Percentiles rank a stretch among this genome's conserved stretches.
These are phyloP conservation scores for Bretziella fagacearum DNA, from an alignment of 2,329 filamentous ascomycete species.

Conservation along the genomic window DNA sequence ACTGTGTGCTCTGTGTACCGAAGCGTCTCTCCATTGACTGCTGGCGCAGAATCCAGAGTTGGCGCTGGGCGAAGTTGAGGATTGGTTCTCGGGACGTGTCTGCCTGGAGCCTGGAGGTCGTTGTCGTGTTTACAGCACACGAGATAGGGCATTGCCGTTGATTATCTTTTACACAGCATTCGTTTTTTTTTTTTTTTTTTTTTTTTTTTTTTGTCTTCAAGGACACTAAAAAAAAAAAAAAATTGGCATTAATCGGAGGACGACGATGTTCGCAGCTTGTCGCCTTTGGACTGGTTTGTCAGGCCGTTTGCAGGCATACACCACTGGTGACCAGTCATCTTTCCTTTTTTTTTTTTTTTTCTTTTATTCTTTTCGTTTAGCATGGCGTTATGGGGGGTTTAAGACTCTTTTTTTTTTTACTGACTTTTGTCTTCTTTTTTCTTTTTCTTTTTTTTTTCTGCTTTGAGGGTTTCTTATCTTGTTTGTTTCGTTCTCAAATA, in stretches of 20 bases:
- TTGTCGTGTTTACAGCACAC: neutral
- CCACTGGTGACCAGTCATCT: neutral
- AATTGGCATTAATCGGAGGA: neutral
- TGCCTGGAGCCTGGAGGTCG: neutral
- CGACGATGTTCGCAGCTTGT: neutral
- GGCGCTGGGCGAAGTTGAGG: neutral
- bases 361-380: slow-evolving; percentile 9
- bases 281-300: neutral
- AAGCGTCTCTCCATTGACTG: too few species aligned
- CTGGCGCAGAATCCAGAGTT: too few species aligned
- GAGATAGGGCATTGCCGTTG: neutral
- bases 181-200: neutral
- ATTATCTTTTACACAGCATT: neutral
- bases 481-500: too few species aligned
- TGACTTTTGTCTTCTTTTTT: slow-evolving; percentile 14
- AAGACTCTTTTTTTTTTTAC: slow-evolving; percentile 3
- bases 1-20: too few species aligned
- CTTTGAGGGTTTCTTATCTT: too few species aligned
- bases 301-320: neutral
- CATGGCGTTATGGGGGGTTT: slow-evolving; percentile 12
- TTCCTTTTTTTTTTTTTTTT: slow-evolving; percentile 4
- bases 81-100: neutral
- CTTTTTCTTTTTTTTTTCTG: neutral
- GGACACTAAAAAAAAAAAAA: neutral
- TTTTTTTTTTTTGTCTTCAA: slow-evolving; percentile 1